Evolutionary conservation across 768 basidiomycete species (phyloP).

Genomic region (Solioccasus polychromus): DNA sequence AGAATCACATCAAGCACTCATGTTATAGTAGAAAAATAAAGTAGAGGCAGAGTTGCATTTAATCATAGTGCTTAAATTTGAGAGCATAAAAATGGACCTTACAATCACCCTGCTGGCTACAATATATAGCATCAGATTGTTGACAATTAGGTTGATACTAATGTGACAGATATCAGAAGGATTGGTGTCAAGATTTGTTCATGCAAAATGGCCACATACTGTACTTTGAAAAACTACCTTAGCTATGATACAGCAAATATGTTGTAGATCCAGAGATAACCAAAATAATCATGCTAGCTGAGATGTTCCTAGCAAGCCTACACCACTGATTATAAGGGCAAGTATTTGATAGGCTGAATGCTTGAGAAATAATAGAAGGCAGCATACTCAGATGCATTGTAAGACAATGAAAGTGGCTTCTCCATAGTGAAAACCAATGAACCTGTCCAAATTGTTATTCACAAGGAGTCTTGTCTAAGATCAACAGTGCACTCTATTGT

Average conservation of each 20-base stretch:
- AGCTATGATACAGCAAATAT: not conserved
- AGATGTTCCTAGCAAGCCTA: not conserved
- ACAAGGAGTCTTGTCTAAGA: too few relatives aligned
- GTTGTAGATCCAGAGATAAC: not conserved
- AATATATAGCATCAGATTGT: not conserved
- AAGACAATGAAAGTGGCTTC: not conserved
- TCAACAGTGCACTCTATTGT: too few relatives aligned
- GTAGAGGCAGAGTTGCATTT: too few relatives aligned
- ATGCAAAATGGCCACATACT: too few relatives aligned
- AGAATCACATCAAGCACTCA: not conserved
- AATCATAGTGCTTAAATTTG: not conserved
- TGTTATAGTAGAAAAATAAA: not conserved
- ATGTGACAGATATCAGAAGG: too few relatives aligned
- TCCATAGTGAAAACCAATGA: too few relatives aligned
- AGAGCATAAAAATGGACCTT: not conserved
- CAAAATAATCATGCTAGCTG: not conserved
- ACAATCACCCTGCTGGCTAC: not conserved
- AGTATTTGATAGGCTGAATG: too few relatives aligned
- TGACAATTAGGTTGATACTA: not conserved
- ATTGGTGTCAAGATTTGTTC: not conserved
- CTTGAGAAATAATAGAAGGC: too few relatives aligned
- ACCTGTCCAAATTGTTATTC: too few relatives aligned
- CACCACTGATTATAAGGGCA: not conserved
- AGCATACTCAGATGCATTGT: too few relatives aligned
- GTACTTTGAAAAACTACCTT: not conserved